Evolutionary conservation across 805 yeast species (phyloP), one percentile per base, ranked within the genome.

Genomic region (Jamesozyma lodderae): DNA sequence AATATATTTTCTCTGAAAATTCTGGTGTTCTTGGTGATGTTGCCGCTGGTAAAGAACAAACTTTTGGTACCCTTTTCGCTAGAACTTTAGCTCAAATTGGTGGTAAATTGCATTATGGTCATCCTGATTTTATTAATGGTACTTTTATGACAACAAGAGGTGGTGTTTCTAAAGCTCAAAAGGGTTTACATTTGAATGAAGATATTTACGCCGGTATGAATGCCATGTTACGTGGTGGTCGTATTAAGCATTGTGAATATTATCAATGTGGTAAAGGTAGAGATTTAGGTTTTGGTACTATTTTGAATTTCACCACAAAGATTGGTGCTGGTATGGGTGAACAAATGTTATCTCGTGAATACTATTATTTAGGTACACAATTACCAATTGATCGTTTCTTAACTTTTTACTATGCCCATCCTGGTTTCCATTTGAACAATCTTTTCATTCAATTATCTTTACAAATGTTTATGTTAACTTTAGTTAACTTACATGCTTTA

Each of bases 271-370:
- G 94, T 65, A 82, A 82, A 64, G 94, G 94, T 59, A 72, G 94
- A 70, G 94, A 82, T 72, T 70, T 82, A 53, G 94, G 94, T 57
- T 82, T 82, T 62, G 87, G 87, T 42, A 81, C 92, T 4, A 81
- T 82, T 64, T 69, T 81, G 70, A 82, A 82, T 63, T 82, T 82
- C 72, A 81, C 87, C 17, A 81, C 88, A 30, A 82, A 82, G 64
- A 81, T 82, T 72, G 94, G 94, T 63, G 88, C 92, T 49, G 94
- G 94, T 64, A 82, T 82, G 94, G 92, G 92, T 61, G 94, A 82
- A 63, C 94, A 82, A 61, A 79, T 82, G 79, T 66, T 82, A 43
- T 81, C 88, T 20, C 72, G 94, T 65, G 94, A 82, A 60, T 82
- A 82, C 59, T 82, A 78, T 63, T 81, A 81, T 61, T 62, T 82